Conservation (phyloP, 495 filamentous ascomycete species). For the Penicillium riverlandense region DNA sequence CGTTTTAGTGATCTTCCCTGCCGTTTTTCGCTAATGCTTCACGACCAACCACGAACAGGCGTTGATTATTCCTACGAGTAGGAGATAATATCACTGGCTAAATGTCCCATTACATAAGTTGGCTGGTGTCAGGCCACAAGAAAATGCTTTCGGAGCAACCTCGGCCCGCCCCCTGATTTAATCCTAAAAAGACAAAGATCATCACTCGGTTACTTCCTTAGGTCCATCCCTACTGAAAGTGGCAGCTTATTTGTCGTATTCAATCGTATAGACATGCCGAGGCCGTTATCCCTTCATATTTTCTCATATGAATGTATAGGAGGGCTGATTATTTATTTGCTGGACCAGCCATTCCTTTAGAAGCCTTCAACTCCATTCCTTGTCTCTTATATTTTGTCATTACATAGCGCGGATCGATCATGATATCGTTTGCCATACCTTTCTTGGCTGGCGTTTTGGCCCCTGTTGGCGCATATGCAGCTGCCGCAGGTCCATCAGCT, state of each 20-base stretch:
- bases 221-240: too few species aligned
- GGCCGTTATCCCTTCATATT: background rate
- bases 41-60: too few species aligned
- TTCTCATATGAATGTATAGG: conserved; percentile 1
- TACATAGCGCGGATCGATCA: background rate
- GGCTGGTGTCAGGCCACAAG: too few species aligned
- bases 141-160: too few species aligned
- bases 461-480: conserved; percentile 3
- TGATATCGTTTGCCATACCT: conserved; percentile 3
- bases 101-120: too few species aligned
- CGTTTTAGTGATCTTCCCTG: too few species aligned
- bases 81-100: too few species aligned
- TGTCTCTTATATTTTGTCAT: background rate
- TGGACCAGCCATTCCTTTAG: background rate
- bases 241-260: background rate
- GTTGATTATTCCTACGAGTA: too few species aligned
- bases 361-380: background rate
- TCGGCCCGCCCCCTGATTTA: too few species aligned
- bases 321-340: background rate
- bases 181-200: too few species aligned
- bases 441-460: conserved; percentile 3
- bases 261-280: conserved; percentile 9
- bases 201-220: too few species aligned
- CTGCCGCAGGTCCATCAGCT: conserved; percentile 8
- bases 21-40: too few species aligned